Conservation (phyloP, 2,329 filamentous ascomycete genomes). For the Botryotinia globosa region DNA sequence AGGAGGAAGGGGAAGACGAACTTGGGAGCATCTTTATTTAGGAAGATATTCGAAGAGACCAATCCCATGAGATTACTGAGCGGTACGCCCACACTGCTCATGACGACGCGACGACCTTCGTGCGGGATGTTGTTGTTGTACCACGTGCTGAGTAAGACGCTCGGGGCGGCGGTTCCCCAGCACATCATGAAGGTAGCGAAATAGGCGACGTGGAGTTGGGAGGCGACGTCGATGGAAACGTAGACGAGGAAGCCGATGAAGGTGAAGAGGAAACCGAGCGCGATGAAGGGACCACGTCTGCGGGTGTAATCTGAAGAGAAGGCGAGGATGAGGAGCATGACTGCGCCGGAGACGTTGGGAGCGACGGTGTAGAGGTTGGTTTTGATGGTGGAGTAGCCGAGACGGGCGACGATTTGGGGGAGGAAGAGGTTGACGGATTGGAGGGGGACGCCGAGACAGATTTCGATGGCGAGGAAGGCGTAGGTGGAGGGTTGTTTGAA, state of each 20-base stretch:
- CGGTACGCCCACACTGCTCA: constrained; percentile 62
- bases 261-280: constrained; percentile 69
- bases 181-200: constrained; percentile 69
- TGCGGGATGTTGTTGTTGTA: constrained; percentile 66
- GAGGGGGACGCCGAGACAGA: constrained; percentile 58
- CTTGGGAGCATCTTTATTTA: constrained; percentile 59
- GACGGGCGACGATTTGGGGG: constrained; percentile 52
- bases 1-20: constrained; percentile 53
- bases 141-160: constrained; percentile 36
- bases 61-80: constrained; percentile 66
- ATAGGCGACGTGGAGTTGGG: constrained; percentile 55
- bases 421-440: constrained; percentile 55
- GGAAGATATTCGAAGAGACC: constrained; percentile 67
- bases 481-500: constrained; percentile 47
- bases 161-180: constrained; percentile 41
- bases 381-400: constrained; percentile 50
- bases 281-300: constrained; percentile 61
- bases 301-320: constrained; percentile 61
- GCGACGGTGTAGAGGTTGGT: constrained; percentile 82
- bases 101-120: constrained; percentile 57
- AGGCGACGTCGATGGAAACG: constrained; percentile 59
- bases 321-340: constrained; percentile 68
- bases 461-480: constrained; percentile 51
- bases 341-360: constrained; percentile 71
- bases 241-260: constrained; percentile 79